phyloP scores from a whole-genome alignment of 2,329 filamentous ascomycete genomes.

The Uncinocarpus reesii region DNA sequence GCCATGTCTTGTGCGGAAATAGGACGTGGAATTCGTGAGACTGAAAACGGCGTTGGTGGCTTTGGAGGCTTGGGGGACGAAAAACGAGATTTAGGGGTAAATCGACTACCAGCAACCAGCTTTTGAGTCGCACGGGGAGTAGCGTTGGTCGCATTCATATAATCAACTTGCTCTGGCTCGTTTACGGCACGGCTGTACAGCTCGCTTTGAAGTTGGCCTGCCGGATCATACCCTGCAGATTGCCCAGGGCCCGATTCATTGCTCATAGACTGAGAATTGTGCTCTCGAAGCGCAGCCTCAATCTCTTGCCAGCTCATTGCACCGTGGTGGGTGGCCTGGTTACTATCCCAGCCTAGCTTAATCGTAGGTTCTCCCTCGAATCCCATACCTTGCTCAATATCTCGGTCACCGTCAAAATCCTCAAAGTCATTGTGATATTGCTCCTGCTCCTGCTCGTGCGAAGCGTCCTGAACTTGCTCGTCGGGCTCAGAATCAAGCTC shows the following conservation, averaged over 20 bases:
- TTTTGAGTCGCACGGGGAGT: conserved; percentile 8
- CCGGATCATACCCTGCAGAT: background rate
- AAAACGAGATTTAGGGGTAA: conserved; percentile 17
- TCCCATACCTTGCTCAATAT: background rate
- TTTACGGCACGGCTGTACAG: background rate
- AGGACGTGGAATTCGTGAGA: conserved; percentile 13
- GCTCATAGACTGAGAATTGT: background rate
- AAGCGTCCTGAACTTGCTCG: conserved; percentile 23
- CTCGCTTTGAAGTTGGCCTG: background rate
- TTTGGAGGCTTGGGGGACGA: conserved; percentile 11
- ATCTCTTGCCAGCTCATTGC: conserved; percentile 32
- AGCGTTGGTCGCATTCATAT: background rate
- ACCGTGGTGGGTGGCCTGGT: background rate
- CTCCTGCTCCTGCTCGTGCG: conserved; percentile 21
- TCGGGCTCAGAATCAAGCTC: conserved; percentile 31
- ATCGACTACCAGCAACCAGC: conserved; percentile 8
- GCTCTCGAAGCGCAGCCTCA: conserved; percentile 25
- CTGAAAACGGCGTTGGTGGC: conserved; percentile 9
- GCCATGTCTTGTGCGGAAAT: conserved; percentile 4
- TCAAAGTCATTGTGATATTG: conserved; percentile 22
- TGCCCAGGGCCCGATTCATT: background rate
- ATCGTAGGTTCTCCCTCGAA: conserved; percentile 1
- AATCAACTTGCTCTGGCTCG: background rate
- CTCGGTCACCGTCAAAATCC: conserved; percentile 24
- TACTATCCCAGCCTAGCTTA: conserved; percentile 4